Evolutionary conservation across 2,329 filamentous ascomycete genomes (phyloP), one percentile per base, ranked within the genome.

Genomic region (Ophiobolus disseminans): DNA sequence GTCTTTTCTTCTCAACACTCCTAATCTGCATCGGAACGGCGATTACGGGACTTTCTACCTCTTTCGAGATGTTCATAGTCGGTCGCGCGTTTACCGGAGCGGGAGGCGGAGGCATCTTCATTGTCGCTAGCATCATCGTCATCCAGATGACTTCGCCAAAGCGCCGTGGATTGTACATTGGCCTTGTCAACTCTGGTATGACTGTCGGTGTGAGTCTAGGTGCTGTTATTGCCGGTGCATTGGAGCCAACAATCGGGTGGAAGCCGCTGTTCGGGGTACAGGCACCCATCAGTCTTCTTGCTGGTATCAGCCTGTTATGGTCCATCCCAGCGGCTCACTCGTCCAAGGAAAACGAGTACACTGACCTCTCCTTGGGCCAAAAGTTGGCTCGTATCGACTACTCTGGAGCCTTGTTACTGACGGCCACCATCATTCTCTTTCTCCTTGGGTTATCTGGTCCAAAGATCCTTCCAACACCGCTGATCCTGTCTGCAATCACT

Each of bases 381-480:
- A 89, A 86, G 61, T 75, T 93, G 9, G 80, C 79, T 3, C 76
- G 78, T 1, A 84, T 95, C 45, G 91, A 95, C 71, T 94, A 93
- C 60, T 76, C 86, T 0, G 90, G 90, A 3, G 87, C 88, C 5
- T 28, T 83, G 1, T 76, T 85, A 14, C 54, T 73, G 23, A 68
- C 65, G 10, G 45, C 52, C 3, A 82, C 87, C 2, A 86, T 93
- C 13, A 81, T 89, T 0, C 78, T 91, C 5, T 84, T 95, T 48
- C 84, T 95, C 14, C 86, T 86, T 64, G 84, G 86, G 19, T 80
- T 95, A 0, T 81, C 83, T 17, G 85, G 87, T 0, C 82, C 84
- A 1, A 79, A 80, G 9, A 81, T 94, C 32, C 78, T 84, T 11
- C 66, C 78, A 14, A 66, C 81, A 0, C 84, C 86, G 0, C 79